These are phyloP conservation scores for Chimonanthus salicifolius DNA, from an alignment of 164 flowering plant genomes.

Conservation along the genomic window DNA sequence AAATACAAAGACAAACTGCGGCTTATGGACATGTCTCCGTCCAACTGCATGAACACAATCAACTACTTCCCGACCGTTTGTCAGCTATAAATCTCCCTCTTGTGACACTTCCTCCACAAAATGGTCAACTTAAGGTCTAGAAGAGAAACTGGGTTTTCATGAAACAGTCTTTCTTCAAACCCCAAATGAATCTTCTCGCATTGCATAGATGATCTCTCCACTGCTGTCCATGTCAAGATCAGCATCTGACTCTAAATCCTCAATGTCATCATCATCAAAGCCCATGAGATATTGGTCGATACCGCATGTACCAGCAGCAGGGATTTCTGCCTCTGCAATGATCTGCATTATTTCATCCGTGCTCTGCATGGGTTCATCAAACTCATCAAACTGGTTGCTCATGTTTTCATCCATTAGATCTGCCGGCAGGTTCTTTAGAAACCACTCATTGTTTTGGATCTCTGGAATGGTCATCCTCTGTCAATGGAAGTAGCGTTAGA, in stretches of 20 bases:
- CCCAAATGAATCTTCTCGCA: slow-evolving; percentile 28
- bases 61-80: not conserved
- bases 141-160: not conserved
- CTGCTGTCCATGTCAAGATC: slow-evolving; percentile 79
- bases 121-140: not conserved
- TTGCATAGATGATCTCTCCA: slow-evolving; percentile 79
- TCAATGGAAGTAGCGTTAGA: not conserved
- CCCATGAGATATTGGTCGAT: slow-evolving; percentile 57
- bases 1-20: not conserved
- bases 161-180: not conserved
- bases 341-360: slow-evolving; percentile 75
- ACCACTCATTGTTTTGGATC: slow-evolving; percentile 74
- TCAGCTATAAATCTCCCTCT: not conserved
- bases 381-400: slow-evolving; percentile 53
- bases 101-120: not conserved
- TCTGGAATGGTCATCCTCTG: slow-evolving; percentile 78
- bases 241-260: slow-evolving; percentile 65
- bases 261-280: slow-evolving; percentile 53
- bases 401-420: slow-evolving; percentile 59
- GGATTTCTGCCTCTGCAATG: slow-evolving; percentile 71
- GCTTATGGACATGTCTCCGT: not conserved
- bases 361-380: slow-evolving; percentile 74
- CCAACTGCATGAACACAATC: not conserved
- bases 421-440: slow-evolving; percentile 69
- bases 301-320: slow-evolving; percentile 52